phyloP scores from a whole-genome alignment of 768 basidiomycete genomes.

The Suillus lakei region DNA sequence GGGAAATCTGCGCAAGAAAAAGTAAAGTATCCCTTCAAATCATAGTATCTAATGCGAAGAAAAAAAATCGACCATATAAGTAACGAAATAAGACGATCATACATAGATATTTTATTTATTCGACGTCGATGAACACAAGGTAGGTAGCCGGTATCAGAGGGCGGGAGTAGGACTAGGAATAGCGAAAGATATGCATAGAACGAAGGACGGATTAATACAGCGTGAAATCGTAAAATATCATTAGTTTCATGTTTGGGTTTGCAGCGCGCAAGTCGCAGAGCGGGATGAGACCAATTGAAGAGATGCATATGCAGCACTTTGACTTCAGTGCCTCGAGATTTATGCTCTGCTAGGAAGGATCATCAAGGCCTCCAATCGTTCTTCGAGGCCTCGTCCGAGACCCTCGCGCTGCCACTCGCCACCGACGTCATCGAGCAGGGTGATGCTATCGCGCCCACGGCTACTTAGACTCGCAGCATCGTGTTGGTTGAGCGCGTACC shows the following conservation, averaged over 20 bases:
- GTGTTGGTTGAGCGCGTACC: constrained; percentile 38
- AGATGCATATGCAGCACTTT: neutral
- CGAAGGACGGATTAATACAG: constrained; percentile 7
- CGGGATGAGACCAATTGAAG: neutral
- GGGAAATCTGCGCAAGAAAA: neutral
- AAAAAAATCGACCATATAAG: constrained; percentile 5
- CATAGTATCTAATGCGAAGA: neutral
- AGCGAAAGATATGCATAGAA: constrained; percentile 10
- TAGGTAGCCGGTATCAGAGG: constrained; percentile 6
- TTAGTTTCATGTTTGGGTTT: neutral
- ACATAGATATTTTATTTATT: constrained; percentile 8
- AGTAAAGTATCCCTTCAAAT: neutral
- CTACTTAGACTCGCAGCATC: constrained; percentile 30
- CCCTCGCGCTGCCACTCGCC: constrained; percentile 92
- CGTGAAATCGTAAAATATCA: constrained; percentile 5
- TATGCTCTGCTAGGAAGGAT: constrained; percentile 30
- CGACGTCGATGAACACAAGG: neutral
- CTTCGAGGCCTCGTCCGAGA: constrained; percentile 80
- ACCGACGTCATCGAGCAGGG: constrained; percentile 64
- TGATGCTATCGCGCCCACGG: constrained; percentile 45
- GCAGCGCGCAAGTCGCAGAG: neutral
- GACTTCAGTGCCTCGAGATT: constrained; percentile 4
- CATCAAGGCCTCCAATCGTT: constrained; percentile 71
- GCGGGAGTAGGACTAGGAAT: constrained; percentile 4
- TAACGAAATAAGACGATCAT: constrained; percentile 10